Percentiles rank a stretch among this genome's conserved stretches.
Conservation (phyloP, 352 stramenopile species). For the Phytophthora capsici region DNA sequence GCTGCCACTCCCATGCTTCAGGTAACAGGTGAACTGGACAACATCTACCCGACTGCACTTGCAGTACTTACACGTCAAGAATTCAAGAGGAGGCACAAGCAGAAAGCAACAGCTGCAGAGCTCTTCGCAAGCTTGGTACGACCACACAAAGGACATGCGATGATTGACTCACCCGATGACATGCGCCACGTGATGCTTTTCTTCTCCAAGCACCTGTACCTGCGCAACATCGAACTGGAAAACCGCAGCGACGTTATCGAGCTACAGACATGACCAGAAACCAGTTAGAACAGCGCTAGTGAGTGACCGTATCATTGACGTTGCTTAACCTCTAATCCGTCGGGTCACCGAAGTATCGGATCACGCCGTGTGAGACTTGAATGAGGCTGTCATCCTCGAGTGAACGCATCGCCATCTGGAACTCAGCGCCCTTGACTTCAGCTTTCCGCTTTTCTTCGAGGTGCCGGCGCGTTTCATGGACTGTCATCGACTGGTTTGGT, state of each 20-base stretch:
- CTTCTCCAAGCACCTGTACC: conserved; percentile 56
- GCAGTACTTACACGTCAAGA: conserved; percentile 24
- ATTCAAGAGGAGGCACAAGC: conserved; percentile 21
- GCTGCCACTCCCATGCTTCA: conserved; percentile 56
- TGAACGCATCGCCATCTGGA: conserved; percentile 88
- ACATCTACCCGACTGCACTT: conserved; percentile 46
- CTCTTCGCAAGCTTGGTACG: conserved; percentile 36
- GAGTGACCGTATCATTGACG: conserved; percentile 11
- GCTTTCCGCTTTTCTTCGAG: conserved; percentile 87
- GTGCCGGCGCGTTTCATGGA: conserved; percentile 88
- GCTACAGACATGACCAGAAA: conserved; percentile 36
- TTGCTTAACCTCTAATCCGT: conserved; percentile 23
- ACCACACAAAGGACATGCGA: conserved; percentile 52
- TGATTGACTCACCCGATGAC: conserved; percentile 56
- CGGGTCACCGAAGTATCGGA: conserved; percentile 75
- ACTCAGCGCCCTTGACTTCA: conserved; percentile 83
- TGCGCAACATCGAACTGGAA: conserved; percentile 61
- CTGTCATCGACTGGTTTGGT: conserved; percentile 71
- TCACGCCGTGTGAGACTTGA: conserved; percentile 91
- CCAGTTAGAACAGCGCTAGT: neutral
- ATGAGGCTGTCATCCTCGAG: conserved; percentile 94
- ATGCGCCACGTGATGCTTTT: conserved; percentile 72
- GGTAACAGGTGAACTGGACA: conserved; percentile 44
- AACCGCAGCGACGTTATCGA: conserved; percentile 64
- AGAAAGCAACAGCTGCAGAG: conserved; percentile 30